Conservation (phyloP, 306 rosid species). For the Comarum palustre region DNA sequence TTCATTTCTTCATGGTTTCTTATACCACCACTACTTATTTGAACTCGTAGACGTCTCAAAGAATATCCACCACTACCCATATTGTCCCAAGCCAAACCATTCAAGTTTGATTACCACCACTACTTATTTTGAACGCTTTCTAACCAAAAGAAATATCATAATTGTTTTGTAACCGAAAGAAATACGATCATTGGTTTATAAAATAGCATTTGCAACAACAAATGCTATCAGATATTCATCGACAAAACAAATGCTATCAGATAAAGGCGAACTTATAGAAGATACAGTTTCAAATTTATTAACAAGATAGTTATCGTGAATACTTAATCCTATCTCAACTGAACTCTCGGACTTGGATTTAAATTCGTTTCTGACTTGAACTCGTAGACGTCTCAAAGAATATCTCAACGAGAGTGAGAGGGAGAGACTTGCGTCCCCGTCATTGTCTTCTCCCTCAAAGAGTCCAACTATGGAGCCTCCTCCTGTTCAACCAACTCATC, state of each 20-base stretch:
- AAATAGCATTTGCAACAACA: no score
- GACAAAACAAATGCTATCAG: neutral
- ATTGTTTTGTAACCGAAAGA: no score
- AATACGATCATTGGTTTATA: no score
- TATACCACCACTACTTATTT: no score
- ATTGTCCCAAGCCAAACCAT: no score
- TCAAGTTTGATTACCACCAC: no score
- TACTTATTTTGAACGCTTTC: no score
- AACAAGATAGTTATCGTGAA: neutral
- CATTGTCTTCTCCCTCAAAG: conserved; percentile 20
- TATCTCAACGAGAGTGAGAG: neutral
- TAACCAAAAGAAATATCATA: no score
- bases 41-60: no score
- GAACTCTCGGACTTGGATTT: neutral
- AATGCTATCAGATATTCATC: no score
- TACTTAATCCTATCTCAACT: neutral
- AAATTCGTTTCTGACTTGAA: neutral
- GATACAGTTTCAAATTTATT: neutral
- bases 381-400: neutral
- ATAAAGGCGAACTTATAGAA: neutral
- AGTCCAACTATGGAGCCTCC: conserved; percentile 20
- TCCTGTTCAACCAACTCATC: neutral
- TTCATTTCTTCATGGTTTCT: no score
- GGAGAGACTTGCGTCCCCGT: neutral
- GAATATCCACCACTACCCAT: no score